Percentiles rank a stretch among this genome's conserved stretches.
Evolutionary conservation across 306 rosid species (phyloP).

Genomic region (Alnus glutinosa): DNA sequence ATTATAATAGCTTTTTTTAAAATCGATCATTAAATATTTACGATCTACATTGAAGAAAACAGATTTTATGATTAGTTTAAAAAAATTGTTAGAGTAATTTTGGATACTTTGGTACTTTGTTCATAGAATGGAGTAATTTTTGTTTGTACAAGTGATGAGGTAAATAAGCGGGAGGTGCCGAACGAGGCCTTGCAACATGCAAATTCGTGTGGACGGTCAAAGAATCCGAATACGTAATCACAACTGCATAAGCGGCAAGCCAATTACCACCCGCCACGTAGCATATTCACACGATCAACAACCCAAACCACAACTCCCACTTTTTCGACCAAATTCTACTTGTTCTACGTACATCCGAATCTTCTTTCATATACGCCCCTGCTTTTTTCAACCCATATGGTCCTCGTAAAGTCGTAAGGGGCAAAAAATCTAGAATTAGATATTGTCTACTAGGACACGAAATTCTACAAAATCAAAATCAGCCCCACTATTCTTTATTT

Average conservation of each 20-base stretch:
- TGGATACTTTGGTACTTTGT: no score
- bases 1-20: no score
- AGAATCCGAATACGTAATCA: background rate
- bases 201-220: background rate
- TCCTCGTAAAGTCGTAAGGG: background rate
- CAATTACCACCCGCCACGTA: background rate
- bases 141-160: no score
- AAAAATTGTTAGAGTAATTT: no score
- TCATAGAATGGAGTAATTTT: no score
- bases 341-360: background rate
- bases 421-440: background rate
- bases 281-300: background rate
- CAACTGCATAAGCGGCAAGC: background rate
- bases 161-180: background rate
- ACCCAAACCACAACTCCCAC: background rate
- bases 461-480: background rate
- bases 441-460: background rate
- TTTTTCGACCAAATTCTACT: background rate
- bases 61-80: no score
- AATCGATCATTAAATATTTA: no score
- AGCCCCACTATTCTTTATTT: background rate
- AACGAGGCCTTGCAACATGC: background rate
- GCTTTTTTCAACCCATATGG: background rate
- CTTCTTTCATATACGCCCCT: slow-evolving; percentile 3
- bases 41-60: no score